Conservation (phyloP, 2,329 filamentous ascomycete species). For the Calonectria fujianensis region DNA sequence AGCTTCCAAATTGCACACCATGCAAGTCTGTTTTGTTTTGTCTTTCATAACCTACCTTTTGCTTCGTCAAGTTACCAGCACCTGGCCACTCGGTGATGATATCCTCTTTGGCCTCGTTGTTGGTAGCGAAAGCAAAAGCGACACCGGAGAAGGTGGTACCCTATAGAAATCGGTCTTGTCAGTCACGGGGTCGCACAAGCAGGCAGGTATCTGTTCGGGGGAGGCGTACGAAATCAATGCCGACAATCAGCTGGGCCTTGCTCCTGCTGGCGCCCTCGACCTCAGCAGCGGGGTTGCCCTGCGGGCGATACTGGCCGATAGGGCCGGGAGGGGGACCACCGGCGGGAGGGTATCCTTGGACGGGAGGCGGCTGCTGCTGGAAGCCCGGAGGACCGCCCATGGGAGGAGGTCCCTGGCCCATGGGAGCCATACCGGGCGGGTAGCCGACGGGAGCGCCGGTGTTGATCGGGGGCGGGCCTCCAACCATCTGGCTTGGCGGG, state of each 20-base stretch:
- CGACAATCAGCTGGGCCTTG: conserved; percentile 98
- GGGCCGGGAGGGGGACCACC: conserved; percentile 63
- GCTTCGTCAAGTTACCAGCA: conserved; percentile 97
- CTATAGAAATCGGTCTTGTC: conserved; percentile 66
- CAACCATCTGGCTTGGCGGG: conserved; percentile 76
- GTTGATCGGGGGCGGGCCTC: conserved; percentile 80
- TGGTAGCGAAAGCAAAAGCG: conserved; percentile 96
- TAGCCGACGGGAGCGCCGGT: conserved; percentile 78
- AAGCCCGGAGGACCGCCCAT: conserved; percentile 62
- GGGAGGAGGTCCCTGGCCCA: conserved; percentile 65
- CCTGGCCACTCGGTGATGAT: conserved; percentile 99
- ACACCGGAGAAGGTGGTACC: conserved; percentile 99
- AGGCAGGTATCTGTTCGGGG: background rate
- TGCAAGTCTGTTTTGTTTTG: background rate
- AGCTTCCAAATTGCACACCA: conserved; percentile 25
- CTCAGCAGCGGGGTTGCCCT: conserved; percentile 76
- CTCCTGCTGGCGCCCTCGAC: conserved; percentile 91
- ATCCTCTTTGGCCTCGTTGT: conserved; percentile 97
- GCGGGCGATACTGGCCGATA: conserved; percentile 64
- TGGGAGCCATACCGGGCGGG: conserved; percentile 71
- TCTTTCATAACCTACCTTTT: conserved; percentile 83
- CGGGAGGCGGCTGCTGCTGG: conserved; percentile 59
- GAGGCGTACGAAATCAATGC: conserved; percentile 93
- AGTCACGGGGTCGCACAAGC: conserved; percentile 34
- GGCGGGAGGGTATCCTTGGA: conserved; percentile 66